Base-by-base conservation (phyloP, 2,329 filamentous ascomycete genomes). In the Gnomoniopsis smithogilvyi region DNA sequence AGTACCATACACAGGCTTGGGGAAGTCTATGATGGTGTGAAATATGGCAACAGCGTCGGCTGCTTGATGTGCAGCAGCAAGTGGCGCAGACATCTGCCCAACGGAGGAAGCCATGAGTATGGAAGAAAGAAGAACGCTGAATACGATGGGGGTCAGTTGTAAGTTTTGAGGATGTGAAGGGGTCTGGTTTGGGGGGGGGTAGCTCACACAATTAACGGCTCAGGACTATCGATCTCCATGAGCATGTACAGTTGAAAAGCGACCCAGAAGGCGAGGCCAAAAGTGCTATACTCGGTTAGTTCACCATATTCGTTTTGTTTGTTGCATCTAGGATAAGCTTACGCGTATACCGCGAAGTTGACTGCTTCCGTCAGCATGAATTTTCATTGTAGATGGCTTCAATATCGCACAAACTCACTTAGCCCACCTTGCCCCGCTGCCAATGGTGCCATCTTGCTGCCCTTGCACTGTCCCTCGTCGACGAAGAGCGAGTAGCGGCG, bases 261-360 rank as follows among this genome's bases (percentile, higher is more conserved):
- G 64, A 82, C 87, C 83, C 83, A 88, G 63, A 88, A 88, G 3
- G 80, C 76, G 10, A 88, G 74, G 1, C 78, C 82, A 64, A 87
- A 86, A 0, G 69, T 70, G 1, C 69, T 70, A 36, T 6, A 50
- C 6, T 26, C 14, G 10, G 24, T 36, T n/a, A 54, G 51, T 11
- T 3, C 24, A 21, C 10, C n/a, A 26, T 3, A 14, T 26, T 4
- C n/a, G 3, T 1, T 1, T 3, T 10, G 17, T 11, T 22, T 34
- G 14, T 19, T n/a, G 21, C 19, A 11, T 11, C 17, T 14, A 33
- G 10, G 2, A 12, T 15, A 3, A 11, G 62, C 63, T 59, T 50
- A 70, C 68, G 65, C 66, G 46, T 69, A 71, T 7, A 70, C 65
- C 0, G 66, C 63, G 59, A 71, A 72, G 51, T 70, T 68, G 12